Conservation (phyloP, 768 basidiomycete genomes). For the Candolleomyces eurysporus region DNA sequence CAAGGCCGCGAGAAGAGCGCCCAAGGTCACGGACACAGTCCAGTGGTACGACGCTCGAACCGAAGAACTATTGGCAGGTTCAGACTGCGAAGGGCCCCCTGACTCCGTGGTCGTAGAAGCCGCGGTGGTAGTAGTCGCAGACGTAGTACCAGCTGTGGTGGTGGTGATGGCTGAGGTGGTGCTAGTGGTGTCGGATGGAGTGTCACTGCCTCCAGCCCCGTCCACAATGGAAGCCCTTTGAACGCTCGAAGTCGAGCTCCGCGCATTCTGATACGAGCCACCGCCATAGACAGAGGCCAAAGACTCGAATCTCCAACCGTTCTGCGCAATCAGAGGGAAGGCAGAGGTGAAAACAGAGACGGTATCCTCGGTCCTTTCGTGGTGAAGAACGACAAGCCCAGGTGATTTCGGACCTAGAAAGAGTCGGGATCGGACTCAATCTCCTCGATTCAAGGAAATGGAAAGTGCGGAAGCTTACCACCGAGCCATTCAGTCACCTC, state of each 20-base stretch:
- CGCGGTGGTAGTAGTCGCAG: too few relatives aligned
- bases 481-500: conserved; percentile 54
- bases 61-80: too few relatives aligned
- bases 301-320: conserved; percentile 71
- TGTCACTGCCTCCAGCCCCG: not conserved
- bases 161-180: too few relatives aligned
- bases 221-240: not conserved
- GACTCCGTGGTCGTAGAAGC: too few relatives aligned
- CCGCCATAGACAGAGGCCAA: conserved; percentile 43
- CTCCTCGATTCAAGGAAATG: not conserved
- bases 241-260: conserved; percentile 31
- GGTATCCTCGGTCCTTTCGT: conserved; percentile 65
- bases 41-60: too few relatives aligned
- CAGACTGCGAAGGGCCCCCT: too few relatives aligned
- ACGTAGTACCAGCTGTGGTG: too few relatives aligned
- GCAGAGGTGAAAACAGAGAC: conserved; percentile 66
- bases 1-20: too few relatives aligned
- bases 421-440: not conserved
- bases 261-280: conserved; percentile 49
- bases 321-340: conserved; percentile 59
- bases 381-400: conserved; percentile 82
- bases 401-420: conserved; percentile 61
- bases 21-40: too few relatives aligned
- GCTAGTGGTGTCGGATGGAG: too few relatives aligned
- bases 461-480: conserved; percentile 28